These are phyloP conservation scores for Fusarium citri DNA, from an alignment of 2,329 filamentous ascomycete species.

Conservation along the genomic window DNA sequence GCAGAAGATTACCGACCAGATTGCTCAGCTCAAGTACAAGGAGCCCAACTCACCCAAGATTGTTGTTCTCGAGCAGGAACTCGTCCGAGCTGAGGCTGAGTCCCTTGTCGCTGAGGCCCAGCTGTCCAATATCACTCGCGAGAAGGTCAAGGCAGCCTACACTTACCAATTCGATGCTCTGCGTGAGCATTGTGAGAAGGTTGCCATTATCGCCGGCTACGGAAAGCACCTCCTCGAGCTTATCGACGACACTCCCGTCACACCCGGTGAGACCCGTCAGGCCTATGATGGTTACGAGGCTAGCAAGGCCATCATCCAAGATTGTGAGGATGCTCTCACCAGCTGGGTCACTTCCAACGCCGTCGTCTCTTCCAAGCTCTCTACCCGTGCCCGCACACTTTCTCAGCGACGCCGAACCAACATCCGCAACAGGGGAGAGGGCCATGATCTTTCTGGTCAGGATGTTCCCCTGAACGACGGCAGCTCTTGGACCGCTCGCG, in stretches of 20 bases:
- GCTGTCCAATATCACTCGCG: constrained; percentile 98
- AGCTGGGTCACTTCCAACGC: constrained; percentile 97
- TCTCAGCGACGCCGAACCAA: constrained; percentile 85
- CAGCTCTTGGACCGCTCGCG: constrained; percentile 86
- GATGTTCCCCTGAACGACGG: constrained; percentile 82
- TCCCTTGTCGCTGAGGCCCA: constrained; percentile 99
- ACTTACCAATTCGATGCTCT: constrained; percentile 98
- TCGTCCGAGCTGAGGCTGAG: constrained; percentile 97
- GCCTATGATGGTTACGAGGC: constrained; percentile 99
- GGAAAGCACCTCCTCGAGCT: constrained; percentile 98
- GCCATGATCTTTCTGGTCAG: constrained; percentile 84
- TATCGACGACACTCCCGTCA: constrained; percentile 96
- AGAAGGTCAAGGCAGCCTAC: constrained; percentile 99
- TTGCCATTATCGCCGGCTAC: constrained; percentile 96
- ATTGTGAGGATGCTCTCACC: constrained; percentile 96
- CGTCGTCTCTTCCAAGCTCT: constrained; percentile 87
- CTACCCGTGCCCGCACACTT: constrained; percentile 85
- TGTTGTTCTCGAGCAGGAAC: constrained; percentile 96
- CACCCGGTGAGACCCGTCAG: constrained; percentile 92
- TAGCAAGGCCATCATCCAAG: constrained; percentile 98
- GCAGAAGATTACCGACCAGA: constrained; percentile 99
- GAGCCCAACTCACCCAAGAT: constrained; percentile 98
- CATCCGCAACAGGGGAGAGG: constrained; percentile 75
- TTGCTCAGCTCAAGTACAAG: constrained; percentile 99
- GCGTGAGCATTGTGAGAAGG: constrained; percentile 96